Base-by-base conservation (phyloP, 139 green algal species). In the Chlorella sorokiniana region DNA sequence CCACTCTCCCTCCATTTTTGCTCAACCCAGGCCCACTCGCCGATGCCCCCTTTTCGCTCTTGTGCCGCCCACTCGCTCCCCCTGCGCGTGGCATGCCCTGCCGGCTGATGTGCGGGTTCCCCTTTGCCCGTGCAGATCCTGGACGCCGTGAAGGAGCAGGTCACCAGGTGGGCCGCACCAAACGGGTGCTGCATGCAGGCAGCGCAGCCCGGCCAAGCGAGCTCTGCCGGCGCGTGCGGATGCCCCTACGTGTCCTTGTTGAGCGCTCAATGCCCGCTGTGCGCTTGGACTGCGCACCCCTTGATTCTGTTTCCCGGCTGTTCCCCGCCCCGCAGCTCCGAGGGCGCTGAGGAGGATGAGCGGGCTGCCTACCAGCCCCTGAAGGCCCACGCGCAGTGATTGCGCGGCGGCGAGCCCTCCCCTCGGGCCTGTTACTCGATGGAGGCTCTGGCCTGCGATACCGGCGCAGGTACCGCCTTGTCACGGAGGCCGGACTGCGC, bases 301-400 rank as follows among this genome's bases (percentile, higher is more conserved):
- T 42, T 62, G 4, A 41, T 40, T 37, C 42, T 37, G 16, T 41
- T 40, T 29, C 16, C 4, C 54, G 4, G 18, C 54, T 22, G 14
- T 22, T 31, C 54, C 54, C 54, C 16, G 18, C 54, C 40, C 62
- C 29, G 20, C 14, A 40, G 18, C 11, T 25, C 25, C 9, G 35
- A 61, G 35, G 35, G 22, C 33, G 48, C 23, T 35, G 78, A 77
- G 51, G 65, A 76, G 45, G 63, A 64, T 2, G 35, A 69, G 56
- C 25, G 37, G 3, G 20, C 59, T 1, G 7, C 59, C 61, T 83
- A 83, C 51, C 78, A 83, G 78, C 78, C 78, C 51, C 48, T 83
- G 16, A 83, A 83, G 65, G 37, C 78, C 0, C 78, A 83, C 27
- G 78, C 78, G 27, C 38, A 54, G 48, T 83, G 29, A 83, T 25